phyloP scores from a whole-genome alignment of 73 alveolate genomes.

The Breviolum minutum region DNA sequence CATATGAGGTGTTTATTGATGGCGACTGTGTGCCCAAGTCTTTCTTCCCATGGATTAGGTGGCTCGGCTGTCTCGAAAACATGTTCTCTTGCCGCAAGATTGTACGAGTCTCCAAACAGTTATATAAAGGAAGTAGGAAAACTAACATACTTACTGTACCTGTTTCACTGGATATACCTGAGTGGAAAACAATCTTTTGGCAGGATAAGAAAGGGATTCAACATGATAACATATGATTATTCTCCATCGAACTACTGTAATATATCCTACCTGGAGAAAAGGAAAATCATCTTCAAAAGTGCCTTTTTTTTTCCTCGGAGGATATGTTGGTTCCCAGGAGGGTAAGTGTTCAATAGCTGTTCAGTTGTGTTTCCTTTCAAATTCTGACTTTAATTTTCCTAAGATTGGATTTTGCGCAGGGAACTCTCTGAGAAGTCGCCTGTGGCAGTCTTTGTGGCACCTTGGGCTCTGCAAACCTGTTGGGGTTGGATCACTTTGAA shows the following conservation, averaged over 20 bases:
- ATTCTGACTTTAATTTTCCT: too few species aligned
- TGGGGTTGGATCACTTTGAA: neutral
- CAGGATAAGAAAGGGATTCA: neutral
- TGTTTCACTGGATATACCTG: neutral
- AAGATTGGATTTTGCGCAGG: neutral
- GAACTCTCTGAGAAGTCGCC: neutral
- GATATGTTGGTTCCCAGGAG: too few species aligned
- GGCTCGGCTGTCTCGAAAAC: neutral
- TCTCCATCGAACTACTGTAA: too few species aligned
- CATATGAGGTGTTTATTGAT: neutral
- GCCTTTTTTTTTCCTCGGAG: too few species aligned
- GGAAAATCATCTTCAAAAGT: too few species aligned
- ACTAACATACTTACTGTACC: neutral
- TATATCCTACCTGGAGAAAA: too few species aligned
- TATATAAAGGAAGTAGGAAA: too few species aligned
- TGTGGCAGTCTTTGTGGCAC: neutral
- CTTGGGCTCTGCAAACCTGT: neutral
- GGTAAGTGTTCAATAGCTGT: neutral
- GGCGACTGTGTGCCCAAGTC: neutral
- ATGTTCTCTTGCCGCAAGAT: neutral
- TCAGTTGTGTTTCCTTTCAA: neutral
- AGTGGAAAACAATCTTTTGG: neutral
- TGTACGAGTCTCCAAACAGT: neutral
- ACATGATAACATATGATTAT: too few species aligned
- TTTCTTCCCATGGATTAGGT: neutral